Evolutionary conservation across 1,284 basidiomycete genomes (phyloP), one percentile per base, ranked within the genome.

Genomic region (Rhodotorula sp.): DNA sequence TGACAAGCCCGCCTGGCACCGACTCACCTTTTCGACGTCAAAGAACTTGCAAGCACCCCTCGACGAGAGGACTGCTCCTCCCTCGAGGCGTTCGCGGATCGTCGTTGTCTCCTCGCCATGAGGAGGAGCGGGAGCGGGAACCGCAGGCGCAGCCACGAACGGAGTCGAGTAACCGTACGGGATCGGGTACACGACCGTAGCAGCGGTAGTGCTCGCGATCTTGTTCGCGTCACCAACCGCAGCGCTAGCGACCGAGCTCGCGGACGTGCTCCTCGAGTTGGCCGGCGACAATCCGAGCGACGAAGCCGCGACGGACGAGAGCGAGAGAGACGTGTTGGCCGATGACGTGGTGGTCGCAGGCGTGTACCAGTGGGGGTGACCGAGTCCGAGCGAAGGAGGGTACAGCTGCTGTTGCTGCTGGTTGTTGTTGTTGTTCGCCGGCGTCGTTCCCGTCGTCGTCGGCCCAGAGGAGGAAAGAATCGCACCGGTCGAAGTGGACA

Each of bases 11-110:
- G 2, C 14, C 1, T 12, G 37, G 37, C 37, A 53, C 15, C 48
- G 15, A 45, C 61, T 8, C 12, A 55, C 61, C 61, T 55, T 62
- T 18, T 26, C 42, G 42, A 55, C 53, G 42, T 62, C 61, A 42
- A 62, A 62, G 42, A 62, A 62, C 61, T 62, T 62, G 61, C 51
- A 54, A 20, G 42, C 20, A 4, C 61, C 53, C 5, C 14, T 45
- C 12, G 48, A 53, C 24, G 22, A 18, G 14, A 62, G 24, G 24
- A 42, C 33, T n/a, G 33, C 60, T 24, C 60, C 60, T 6, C n/a
- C 17, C 14, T 53, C 60, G 49, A 62, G 49, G 4, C 49, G 60
- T 15, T 53, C 44, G 58, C 58, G 58, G 17, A 60, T 17, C 26
- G 58, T 46, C 30, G 56, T 24, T 7, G 20, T 18, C 18, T 24